These are phyloP conservation scores for Pseudonitzschia multiseries DNA, from an alignment of 108 stramenopile species.

Conservation along the genomic window DNA sequence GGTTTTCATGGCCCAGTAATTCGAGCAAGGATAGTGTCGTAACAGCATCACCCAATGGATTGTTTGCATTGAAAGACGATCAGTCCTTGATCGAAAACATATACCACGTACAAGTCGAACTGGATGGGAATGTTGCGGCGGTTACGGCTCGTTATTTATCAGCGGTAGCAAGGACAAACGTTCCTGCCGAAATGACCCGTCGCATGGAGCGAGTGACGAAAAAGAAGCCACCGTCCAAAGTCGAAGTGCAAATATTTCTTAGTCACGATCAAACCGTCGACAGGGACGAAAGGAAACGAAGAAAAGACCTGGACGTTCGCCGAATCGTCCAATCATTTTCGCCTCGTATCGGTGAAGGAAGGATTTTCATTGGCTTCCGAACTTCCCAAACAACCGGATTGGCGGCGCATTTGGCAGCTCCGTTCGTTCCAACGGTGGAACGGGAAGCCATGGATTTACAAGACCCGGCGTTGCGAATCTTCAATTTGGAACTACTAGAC, in stretches of 20 bases:
- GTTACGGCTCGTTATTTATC: slow-evolving; percentile 73
- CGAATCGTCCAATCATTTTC: slow-evolving; percentile 59
- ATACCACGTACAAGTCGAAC: slow-evolving; percentile 41
- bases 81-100: slow-evolving; percentile 38
- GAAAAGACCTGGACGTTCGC: slow-evolving; percentile 8
- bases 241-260: slow-evolving; percentile 67
- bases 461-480: slow-evolving; percentile 65
- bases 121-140: slow-evolving; percentile 49
- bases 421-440: slow-evolving; percentile 81
- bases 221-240: slow-evolving; percentile 64
- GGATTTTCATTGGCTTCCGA: slow-evolving; percentile 81
- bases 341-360: slow-evolving; percentile 58
- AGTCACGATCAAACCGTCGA: slow-evolving; percentile 43
- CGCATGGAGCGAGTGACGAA: slow-evolving; percentile 86
- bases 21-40: slow-evolving; percentile 47
- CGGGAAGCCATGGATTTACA: slow-evolving; percentile 82
- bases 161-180: slow-evolving; percentile 60
- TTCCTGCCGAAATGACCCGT: slow-evolving; percentile 55
- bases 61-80: slow-evolving; percentile 59
- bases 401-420: slow-evolving; percentile 74
- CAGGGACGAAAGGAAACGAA: slow-evolving; percentile 4
- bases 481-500: slow-evolving; percentile 71
- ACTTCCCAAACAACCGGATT: slow-evolving; percentile 83
- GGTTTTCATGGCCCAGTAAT: slow-evolving; percentile 32
- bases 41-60: slow-evolving; percentile 51